These are phyloP conservation scores for Vaccinium corymbosum DNA, from an alignment of 148 eudicot genomes.

Conservation along the genomic window DNA sequence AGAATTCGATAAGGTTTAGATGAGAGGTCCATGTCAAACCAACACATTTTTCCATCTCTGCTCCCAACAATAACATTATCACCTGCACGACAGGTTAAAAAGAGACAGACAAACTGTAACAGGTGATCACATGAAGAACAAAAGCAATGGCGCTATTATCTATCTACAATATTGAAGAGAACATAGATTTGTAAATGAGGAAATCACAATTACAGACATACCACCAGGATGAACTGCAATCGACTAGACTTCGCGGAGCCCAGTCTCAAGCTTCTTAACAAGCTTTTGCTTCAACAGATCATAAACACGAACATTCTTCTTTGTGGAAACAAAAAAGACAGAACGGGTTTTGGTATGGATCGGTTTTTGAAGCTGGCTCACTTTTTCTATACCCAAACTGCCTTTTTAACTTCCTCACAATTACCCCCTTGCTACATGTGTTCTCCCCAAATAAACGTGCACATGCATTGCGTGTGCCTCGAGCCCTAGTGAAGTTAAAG, in stretches of 20 bases:
- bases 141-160: background rate
- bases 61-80: constrained; percentile 96
- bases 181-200: background rate
- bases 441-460: no score
- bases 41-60: constrained; percentile 88
- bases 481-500: no score
- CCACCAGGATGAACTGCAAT: constrained; percentile 95
- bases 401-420: no score
- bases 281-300: constrained; percentile 72
- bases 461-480: no score
- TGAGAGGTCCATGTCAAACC: constrained; percentile 99
- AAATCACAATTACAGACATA: constrained; percentile 22
- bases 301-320: constrained; percentile 85
- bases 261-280: constrained; percentile 80
- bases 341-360: constrained; percentile 37
- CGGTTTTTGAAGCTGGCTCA: no score
- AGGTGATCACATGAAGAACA: constrained; percentile 4
- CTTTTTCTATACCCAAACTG: no score
- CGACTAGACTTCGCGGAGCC: constrained; percentile 74
- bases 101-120: background rate
- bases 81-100: constrained; percentile 43
- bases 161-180: background rate
- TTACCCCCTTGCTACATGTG: no score
- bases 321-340: constrained; percentile 72
- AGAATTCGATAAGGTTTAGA: constrained; percentile 63